These are phyloP conservation scores for Eucalyptus grandis DNA, from an alignment of 345 rosid genomes.

Conservation along the genomic window DNA sequence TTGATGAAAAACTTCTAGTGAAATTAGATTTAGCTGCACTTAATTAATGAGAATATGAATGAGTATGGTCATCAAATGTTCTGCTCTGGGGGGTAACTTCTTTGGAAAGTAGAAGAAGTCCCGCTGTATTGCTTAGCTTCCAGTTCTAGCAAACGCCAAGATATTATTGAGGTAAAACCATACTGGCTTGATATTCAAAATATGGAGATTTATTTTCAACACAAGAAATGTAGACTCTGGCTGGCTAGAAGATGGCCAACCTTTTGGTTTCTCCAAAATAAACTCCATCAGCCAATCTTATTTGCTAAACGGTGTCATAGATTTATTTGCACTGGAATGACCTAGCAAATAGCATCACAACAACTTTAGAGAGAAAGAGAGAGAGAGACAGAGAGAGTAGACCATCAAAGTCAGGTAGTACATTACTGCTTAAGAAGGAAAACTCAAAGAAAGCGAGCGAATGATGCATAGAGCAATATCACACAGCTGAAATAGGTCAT, in stretches of 20 bases:
- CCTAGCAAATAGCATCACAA: neutral
- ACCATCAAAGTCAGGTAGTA: neutral
- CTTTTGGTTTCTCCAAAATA: neutral
- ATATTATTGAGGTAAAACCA: neutral
- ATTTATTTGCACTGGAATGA: neutral
- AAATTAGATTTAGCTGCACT: neutral
- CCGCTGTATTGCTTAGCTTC: neutral
- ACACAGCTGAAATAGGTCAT: conserved; percentile 32
- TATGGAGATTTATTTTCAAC: neutral
- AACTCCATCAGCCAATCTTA: neutral
- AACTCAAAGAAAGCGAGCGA: neutral
- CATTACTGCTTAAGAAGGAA: neutral
- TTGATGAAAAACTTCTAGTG: neutral
- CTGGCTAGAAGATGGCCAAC: neutral
- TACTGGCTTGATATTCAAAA: neutral
- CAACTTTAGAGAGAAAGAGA: neutral
- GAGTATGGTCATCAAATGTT: neutral
- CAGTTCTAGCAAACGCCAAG: neutral
- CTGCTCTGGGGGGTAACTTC: neutral
- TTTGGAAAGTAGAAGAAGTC: neutral
- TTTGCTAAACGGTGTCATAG: neutral
- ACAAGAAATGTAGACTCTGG: neutral
- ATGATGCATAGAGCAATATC: conserved; percentile 38
- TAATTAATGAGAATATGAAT: neutral
- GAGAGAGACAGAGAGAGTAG: neutral